A percentile compares a stretch with the other conserved stretches of the same genome.
Conservation (phyloP, 2,329 filamentous ascomycete species). For the Cercospora janseana region DNA sequence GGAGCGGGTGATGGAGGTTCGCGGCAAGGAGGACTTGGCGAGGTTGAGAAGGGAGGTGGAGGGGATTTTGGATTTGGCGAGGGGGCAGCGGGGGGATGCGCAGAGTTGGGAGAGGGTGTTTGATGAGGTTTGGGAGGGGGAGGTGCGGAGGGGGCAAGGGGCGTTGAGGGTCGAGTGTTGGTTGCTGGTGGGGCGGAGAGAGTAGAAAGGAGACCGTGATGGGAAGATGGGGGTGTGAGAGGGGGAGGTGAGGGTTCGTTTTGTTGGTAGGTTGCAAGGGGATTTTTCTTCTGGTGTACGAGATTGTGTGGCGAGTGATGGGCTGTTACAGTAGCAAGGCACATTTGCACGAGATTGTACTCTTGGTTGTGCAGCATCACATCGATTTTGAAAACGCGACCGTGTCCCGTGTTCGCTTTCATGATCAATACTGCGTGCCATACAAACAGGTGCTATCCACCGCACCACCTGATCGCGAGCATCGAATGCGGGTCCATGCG, state of each 20-base stretch:
- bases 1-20: constrained; percentile 8
- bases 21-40: constrained; percentile 4
- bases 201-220: background rate
- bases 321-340: too few species aligned
- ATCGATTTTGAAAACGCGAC: too few species aligned
- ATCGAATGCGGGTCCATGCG: background rate
- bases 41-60: constrained; percentile 12
- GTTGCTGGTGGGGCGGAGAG: constrained; percentile 16
- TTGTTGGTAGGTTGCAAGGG: too few species aligned
- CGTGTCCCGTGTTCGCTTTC: too few species aligned
- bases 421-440: too few species aligned
- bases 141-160: constrained; percentile 7
- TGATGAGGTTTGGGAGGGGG: constrained; percentile 16
- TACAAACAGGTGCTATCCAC: too few species aligned
- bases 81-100: constrained; percentile 10
- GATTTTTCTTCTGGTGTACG: too few species aligned
- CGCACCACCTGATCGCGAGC: too few species aligned
- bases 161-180: constrained; percentile 14
- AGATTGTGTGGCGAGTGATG: too few species aligned
- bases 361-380: too few species aligned
- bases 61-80: constrained; percentile 13
- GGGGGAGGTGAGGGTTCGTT: background rate
- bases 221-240: background rate
- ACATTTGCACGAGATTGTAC: too few species aligned
- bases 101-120: constrained; percentile 15